These are phyloP conservation scores for Myxozyma nipponensis DNA, from an alignment of 805 yeast genomes.

Conservation along the genomic window DNA sequence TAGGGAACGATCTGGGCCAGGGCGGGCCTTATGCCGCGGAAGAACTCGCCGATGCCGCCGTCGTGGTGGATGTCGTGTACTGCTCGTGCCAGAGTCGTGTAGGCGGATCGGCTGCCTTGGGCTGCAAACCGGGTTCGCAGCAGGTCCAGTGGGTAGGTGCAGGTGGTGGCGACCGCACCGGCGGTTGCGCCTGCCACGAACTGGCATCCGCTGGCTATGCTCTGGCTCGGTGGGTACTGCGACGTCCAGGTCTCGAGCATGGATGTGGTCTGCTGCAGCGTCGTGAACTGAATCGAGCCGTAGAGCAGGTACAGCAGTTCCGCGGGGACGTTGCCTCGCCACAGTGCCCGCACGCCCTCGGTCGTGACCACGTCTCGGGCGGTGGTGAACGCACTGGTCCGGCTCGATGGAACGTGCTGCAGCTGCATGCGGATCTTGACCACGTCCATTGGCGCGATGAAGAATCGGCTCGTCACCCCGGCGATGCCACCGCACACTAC, in stretches of 20 bases:
- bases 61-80: conserved; percentile 36
- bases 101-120: conserved; percentile 38
- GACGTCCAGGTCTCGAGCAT: conserved; percentile 36
- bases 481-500: conserved; percentile 67
- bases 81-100: conserved; percentile 33
- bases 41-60: conserved; percentile 49
- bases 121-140: conserved; percentile 83
- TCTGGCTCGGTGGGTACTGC: conserved; percentile 7
- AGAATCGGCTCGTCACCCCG: conserved; percentile 56
- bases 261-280: conserved; percentile 56
- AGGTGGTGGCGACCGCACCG: conserved; percentile 67
- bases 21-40: conserved; percentile 48
- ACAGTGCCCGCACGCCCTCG: conserved; percentile 59
- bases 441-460: conserved; percentile 76
- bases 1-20: conserved; percentile 62
- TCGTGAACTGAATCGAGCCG: conserved; percentile 80
- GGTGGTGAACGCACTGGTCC: conserved; percentile 29
- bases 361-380: conserved; percentile 45
- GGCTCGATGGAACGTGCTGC: conserved; percentile 35
- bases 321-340: conserved; percentile 97
- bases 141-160: conserved; percentile 88
- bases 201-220: conserved; percentile 40
- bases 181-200: conserved; percentile 68
- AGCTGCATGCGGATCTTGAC: conserved; percentile 73
- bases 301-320: conserved; percentile 77